These are phyloP conservation scores for Penicillium sp. DNA, from an alignment of 2,329 filamentous ascomycete species.

Conservation along the genomic window DNA sequence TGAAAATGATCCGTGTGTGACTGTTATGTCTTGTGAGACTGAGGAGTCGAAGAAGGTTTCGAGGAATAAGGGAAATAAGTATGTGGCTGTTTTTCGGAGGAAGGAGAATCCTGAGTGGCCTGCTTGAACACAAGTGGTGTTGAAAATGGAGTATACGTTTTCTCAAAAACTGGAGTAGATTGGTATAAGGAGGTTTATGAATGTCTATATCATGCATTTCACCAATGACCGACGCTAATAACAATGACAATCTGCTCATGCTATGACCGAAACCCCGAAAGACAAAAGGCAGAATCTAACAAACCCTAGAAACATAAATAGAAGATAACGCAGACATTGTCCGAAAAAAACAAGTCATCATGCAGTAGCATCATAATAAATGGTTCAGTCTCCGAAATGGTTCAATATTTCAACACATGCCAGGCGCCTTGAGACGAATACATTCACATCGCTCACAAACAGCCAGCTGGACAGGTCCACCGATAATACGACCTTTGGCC, in stretches of 20 bases:
- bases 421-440: conserved; percentile 60
- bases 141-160: neutral
- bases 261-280: conserved; percentile 5
- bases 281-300: neutral
- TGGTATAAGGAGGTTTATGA: conserved; percentile 14
- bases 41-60: conserved; percentile 97
- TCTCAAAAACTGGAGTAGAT: neutral
- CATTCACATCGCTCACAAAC: conserved; percentile 66
- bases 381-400: conserved; percentile 3
- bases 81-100: conserved; percentile 83
- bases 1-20: conserved; percentile 59
- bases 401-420: conserved; percentile 19
- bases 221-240: conserved; percentile 9
- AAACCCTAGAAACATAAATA: neutral
- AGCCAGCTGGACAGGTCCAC: conserved; percentile 55
- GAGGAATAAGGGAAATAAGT: conserved; percentile 87
- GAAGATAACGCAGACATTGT: conserved; percentile 7
- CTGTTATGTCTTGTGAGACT: conserved; percentile 71
- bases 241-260: conserved; percentile 13
- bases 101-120: conserved; percentile 76
- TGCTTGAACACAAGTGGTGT: conserved; percentile 12
- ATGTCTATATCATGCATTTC: conserved; percentile 19
- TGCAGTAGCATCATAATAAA: conserved; percentile 19
- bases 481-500: conserved; percentile 48
- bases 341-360: conserved; percentile 14